Evolutionary conservation across 805 yeast species (phyloP), one percentile per base, ranked within the genome.

Genomic region (Teunomyces stri): DNA sequence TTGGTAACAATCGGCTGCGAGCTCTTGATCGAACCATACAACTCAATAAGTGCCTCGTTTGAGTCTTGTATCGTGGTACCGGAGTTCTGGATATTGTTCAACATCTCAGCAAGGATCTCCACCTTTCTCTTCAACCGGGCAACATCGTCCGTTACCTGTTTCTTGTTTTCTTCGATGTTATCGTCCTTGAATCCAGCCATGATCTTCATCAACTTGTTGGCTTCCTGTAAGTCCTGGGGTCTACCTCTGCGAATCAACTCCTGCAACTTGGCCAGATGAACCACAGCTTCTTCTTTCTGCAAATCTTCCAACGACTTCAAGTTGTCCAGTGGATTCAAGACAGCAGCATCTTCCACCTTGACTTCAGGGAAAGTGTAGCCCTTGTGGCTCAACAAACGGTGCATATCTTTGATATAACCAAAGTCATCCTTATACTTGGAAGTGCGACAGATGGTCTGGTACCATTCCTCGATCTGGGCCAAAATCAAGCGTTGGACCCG

Each of bases 131-230:
- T 84, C 58, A 94, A 76, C 62, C 87, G 85, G 42, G 87, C 89
- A 45, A 94, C 74, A 60, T 94, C 98, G 53, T 86, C 89, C 29
- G 85, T 83, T 29, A 91, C 85, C 56, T 87, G 82, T 47, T 87
- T 88, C 60, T 82, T 83, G 54, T 89, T 87, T 57, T 84, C 87
- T 46, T 81, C 80, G 15, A 78, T 72, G 51, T 83, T 81, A 63
- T 90, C 96, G 59, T 87, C 89, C 65, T 87, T 87, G 74, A 89
- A 94, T 5, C 99, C 99, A 4, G 98, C 96, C 97, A 94, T 90
- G 56, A 94, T 82, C 65, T 92, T 90, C 99, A 94, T 94, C 66
- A 94, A 78, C 57, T 87, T 89, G 67, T 94, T 94, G 38, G 99
- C 99, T 67, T 94, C 99, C 58, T 85, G 88, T 61, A 94, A 79